These are phyloP conservation scores for Suillus decipiens DNA, from an alignment of 768 basidiomycete species.

Conservation along the genomic window DNA sequence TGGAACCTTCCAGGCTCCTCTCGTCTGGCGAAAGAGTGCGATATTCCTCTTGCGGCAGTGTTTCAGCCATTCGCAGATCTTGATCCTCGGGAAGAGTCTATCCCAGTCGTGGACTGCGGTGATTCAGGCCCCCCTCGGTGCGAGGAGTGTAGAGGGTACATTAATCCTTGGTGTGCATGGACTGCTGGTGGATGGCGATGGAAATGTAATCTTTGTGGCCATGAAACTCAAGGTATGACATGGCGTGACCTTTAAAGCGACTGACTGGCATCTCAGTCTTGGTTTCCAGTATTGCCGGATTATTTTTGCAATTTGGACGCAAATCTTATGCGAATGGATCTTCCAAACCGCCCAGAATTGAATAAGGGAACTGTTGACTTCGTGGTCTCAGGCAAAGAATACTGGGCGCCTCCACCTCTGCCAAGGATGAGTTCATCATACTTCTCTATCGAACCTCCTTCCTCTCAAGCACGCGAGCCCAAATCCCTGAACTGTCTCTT, in stretches of 20 bases:
- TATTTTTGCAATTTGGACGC: conserved; percentile 87
- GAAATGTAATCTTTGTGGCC: conserved; percentile 89
- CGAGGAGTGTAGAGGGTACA: conserved; percentile 79
- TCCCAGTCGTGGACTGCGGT: conserved; percentile 77
- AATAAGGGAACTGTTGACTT: conserved; percentile 93
- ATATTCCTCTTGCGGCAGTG: conserved; percentile 80
- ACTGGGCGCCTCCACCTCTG: conserved; percentile 80
- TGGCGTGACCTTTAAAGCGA: conserved; percentile 6
- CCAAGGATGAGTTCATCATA: conserved; percentile 54
- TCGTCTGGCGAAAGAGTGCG: conserved; percentile 77
- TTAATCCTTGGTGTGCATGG: conserved; percentile 95
- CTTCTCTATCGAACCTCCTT: conserved; percentile 50
- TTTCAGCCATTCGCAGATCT: conserved; percentile 90
- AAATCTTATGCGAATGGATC: conserved; percentile 77
- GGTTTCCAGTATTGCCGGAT: conserved; percentile 61
- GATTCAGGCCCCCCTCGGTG: conserved; percentile 82
- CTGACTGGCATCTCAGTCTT: background rate
- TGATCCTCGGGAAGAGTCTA: conserved; percentile 73
- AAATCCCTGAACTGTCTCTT: conserved; percentile 79
- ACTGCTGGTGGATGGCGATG: conserved; percentile 79
- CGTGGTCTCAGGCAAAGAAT: conserved; percentile 67
- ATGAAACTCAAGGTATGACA: conserved; percentile 74
- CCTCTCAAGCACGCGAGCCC: conserved; percentile 52
- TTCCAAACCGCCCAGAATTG: conserved; percentile 80
- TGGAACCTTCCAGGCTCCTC: conserved; percentile 85